Conservation (phyloP, 805 yeast species). For the Jamesozyma spencerorum region DNA sequence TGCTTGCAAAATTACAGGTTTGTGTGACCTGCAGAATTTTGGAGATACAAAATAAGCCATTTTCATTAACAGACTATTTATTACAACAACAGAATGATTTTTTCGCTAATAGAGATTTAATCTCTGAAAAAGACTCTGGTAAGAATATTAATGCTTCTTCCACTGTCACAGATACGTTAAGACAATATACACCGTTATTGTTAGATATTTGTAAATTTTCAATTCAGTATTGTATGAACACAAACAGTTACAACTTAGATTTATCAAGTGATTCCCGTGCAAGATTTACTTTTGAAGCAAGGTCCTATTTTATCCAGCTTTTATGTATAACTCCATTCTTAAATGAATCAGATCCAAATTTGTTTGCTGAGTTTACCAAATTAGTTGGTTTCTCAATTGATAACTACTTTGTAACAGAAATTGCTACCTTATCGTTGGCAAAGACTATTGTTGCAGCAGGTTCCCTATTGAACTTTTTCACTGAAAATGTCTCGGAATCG, state of each 20-base stretch:
- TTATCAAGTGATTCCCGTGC: constrained; percentile 16
- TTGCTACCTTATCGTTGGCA: constrained; percentile 11
- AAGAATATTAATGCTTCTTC: neutral
- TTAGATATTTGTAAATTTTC: constrained; percentile 22
- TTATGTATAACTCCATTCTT: constrained; percentile 26
- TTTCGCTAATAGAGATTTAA: constrained; percentile 11
- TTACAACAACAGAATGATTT: constrained; percentile 7
- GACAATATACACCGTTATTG: constrained; percentile 30
- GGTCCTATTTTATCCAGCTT: constrained; percentile 33
- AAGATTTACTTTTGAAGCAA: constrained; percentile 13
- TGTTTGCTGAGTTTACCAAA: constrained; percentile 36
- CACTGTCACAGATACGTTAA: constrained; percentile 30
- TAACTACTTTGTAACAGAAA: constrained; percentile 34
- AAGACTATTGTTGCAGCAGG: constrained; percentile 46
- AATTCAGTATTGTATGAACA: constrained; percentile 11
- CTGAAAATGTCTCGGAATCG: constrained; percentile 28
- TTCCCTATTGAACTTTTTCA: constrained; percentile 38
- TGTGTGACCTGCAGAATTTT: constrained; percentile 11
- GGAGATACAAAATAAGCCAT: constrained; percentile 3
- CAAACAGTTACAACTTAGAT: constrained; percentile 13
- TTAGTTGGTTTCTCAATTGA: constrained; percentile 44
- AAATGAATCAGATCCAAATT: constrained; percentile 40
- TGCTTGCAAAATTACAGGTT: constrained; percentile 19
- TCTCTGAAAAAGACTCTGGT: constrained; percentile 1
- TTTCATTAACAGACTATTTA: constrained; percentile 7